phyloP scores from a whole-genome alignment of 495 filamentous ascomycete species.

The Neurospora sp. region DNA sequence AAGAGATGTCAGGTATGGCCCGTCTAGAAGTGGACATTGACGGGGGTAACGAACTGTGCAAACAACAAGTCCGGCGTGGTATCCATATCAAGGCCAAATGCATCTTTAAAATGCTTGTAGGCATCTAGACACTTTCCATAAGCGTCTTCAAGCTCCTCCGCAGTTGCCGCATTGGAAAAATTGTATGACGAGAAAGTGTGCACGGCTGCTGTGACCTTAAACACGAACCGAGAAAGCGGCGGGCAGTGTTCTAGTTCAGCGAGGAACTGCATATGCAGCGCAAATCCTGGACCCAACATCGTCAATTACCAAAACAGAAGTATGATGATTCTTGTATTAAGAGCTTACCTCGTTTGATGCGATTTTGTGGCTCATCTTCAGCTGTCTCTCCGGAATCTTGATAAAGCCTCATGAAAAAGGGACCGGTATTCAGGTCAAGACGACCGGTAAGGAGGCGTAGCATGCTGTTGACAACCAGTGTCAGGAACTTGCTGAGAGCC shows the following conservation, averaged over 20 bases:
- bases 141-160: slow-evolving; percentile 15
- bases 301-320: neutral
- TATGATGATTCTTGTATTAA: neutral
- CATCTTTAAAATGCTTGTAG: slow-evolving; percentile 3
- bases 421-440: slow-evolving; percentile 16
- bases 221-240: slow-evolving; percentile 13
- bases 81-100: neutral
- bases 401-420: slow-evolving; percentile 19
- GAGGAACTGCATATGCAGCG: slow-evolving; percentile 17
- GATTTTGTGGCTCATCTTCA: slow-evolving; percentile 14
- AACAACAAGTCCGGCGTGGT: slow-evolving; percentile 12
- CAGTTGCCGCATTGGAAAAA: slow-evolving; percentile 17
- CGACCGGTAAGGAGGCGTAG: slow-evolving; percentile 16
- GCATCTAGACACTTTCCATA: slow-evolving; percentile 14
- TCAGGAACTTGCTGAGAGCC: neutral
- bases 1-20: neutral
- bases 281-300: slow-evolving; percentile 7
- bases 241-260: slow-evolving; percentile 14
- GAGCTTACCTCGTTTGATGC: slow-evolving; percentile 17
- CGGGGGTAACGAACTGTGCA: slow-evolving; percentile 9
- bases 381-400: slow-evolving; percentile 4
- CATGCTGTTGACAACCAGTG: slow-evolving; percentile 1
- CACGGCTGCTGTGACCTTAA: slow-evolving; percentile 15
- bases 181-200: slow-evolving; percentile 21
- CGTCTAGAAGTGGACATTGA: neutral